Base-by-base conservation (phyloP, 768 basidiomycete species). In the Suillus hirtellus region DNA sequence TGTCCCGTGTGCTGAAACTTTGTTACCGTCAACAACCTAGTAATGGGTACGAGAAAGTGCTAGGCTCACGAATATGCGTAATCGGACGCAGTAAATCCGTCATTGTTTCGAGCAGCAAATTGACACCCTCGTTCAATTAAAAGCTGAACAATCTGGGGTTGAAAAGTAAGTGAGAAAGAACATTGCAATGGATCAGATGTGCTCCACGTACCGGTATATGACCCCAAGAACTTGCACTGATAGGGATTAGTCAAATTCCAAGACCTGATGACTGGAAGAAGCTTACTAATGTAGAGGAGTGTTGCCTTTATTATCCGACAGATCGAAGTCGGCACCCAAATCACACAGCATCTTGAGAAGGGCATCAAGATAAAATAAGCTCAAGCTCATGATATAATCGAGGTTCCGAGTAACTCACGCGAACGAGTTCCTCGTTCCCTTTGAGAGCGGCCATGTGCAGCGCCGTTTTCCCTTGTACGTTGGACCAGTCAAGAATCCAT, bases 281-380 rank as follows among this genome's bases (percentile, higher is more conserved):
- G 79, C 92, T 77, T 72, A 96, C 94, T 95, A 95, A 75, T 98
- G 96, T 61, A 98, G 77, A 38, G 96, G 88, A 1, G 94, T 93
- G 69, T 97, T 96, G 53, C 96, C 96, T 77, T 90, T 87, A 65
- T 94, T 87, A 78, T 98, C 96, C 12, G 95, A 82, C 59, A 98
- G 77, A 76, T 97, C 91, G 67, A 90, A 82, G 76, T 97, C 96
- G 34, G 95, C 96, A 6, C 89, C 93, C 21, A 95, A 78, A 77
- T 96, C 94, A 74, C 91, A 94, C 49, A 96, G 80, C 88, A 95
- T 93, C 94, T 95, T 69, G 62, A 50, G 64, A 64, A 60, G 64
- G 47, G 38, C 43, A 11, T 56, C 37, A 40, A 52, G 65, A 64
- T 65, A 66, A 70, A 66, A 60, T 70, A 62, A 67, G 53, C 44